These are phyloP conservation scores for Heracleum sosnowskyi DNA, from an alignment of 129 eudicot genomes.

Conservation along the genomic window DNA sequence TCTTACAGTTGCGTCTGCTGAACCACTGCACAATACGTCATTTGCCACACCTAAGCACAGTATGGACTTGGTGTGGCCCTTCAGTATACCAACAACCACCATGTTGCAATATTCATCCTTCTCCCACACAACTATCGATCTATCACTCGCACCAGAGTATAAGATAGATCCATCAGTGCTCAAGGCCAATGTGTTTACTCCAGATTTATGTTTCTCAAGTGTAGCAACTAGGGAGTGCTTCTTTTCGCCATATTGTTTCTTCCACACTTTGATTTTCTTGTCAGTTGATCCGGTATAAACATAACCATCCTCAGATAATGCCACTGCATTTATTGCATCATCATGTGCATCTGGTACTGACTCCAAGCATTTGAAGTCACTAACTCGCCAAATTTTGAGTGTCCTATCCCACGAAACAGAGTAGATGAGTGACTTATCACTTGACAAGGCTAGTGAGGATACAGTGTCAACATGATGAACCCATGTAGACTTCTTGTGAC, in stretches of 20 bases:
- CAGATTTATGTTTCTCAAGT: constrained; percentile 46
- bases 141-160: constrained; percentile 59
- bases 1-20: constrained; percentile 57
- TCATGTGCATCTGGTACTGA: constrained; percentile 55
- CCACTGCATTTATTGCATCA: constrained; percentile 60
- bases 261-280: constrained; percentile 47
- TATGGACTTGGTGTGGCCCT: constrained; percentile 48
- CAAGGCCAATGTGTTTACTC: constrained; percentile 52
- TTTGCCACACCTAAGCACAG: constrained; percentile 47
- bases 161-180: constrained; percentile 37
- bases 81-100: constrained; percentile 30
- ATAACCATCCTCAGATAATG: constrained; percentile 37
- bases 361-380: constrained; percentile 65
- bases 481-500: constrained; percentile 61
- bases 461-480: constrained; percentile 59
- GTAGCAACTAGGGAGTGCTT: constrained; percentile 36
- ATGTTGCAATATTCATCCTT: constrained; percentile 33
- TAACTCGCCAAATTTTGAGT: constrained; percentile 51
- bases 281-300: constrained; percentile 62
- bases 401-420: constrained; percentile 71
- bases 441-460: constrained; percentile 50
- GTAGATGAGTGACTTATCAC: constrained; percentile 43
- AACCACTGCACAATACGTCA: constrained; percentile 53
- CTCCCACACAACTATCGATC: constrained; percentile 46
- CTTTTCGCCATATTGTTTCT: constrained; percentile 27